These are phyloP conservation scores for Nothophoma quercina DNA, from an alignment of 2,329 filamentous ascomycete genomes.

Conservation along the genomic window DNA sequence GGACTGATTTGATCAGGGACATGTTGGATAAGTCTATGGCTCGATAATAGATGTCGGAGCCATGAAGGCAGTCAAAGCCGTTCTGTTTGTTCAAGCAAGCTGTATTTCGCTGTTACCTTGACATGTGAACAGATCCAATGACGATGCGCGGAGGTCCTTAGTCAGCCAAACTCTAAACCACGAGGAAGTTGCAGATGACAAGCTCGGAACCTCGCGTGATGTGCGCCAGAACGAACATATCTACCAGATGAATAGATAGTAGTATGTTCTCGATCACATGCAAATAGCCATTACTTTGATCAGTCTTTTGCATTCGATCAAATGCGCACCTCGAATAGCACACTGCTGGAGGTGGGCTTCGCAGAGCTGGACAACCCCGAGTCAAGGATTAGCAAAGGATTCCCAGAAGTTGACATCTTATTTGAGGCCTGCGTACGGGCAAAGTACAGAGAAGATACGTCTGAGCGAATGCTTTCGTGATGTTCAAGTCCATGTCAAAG, in stretches of 20 bases:
- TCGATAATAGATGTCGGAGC: not conserved
- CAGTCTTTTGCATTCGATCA: too few species aligned
- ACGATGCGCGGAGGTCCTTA: conserved; percentile 20
- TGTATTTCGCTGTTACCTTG: conserved; percentile 25
- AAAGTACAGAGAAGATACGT: too few species aligned
- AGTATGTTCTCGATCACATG: too few species aligned
- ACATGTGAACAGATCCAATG: conserved; percentile 42
- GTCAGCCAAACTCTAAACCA: conserved; percentile 1
- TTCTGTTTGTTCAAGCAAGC: conserved; percentile 34
- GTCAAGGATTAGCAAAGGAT: too few species aligned
- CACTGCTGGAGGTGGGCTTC: too few species aligned
- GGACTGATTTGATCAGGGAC: conserved; percentile 47
- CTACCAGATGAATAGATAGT: too few species aligned
- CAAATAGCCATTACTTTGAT: too few species aligned
- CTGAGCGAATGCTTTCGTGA: not conserved
- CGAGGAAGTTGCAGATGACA: conserved; percentile 22
- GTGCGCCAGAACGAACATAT: not conserved
- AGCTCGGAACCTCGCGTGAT: conserved; percentile 16
- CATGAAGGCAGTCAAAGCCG: conserved; percentile 14
- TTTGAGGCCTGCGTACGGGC: too few species aligned
- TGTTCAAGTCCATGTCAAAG: not conserved
- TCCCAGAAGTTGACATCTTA: too few species aligned
- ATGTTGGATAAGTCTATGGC: conserved; percentile 23
- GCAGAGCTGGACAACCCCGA: too few species aligned
- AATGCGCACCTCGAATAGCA: too few species aligned